These are phyloP conservation scores for Debaryomycetaceae sp. DNA, from an alignment of 1,139 yeast species.

Conservation along the genomic window DNA sequence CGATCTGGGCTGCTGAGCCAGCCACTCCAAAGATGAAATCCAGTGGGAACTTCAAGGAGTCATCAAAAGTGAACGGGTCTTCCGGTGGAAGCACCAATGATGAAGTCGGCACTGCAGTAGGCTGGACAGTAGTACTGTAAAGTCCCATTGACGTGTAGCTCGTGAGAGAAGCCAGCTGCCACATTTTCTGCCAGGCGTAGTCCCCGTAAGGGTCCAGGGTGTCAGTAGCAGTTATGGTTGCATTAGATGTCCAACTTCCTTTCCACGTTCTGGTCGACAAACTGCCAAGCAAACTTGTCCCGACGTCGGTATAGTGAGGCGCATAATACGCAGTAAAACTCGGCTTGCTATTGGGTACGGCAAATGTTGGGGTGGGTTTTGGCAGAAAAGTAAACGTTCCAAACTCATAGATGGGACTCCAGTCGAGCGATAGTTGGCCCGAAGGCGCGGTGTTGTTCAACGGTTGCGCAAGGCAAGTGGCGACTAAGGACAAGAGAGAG, in stretches of 20 bases:
- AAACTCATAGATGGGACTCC: no score
- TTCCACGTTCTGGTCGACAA: constrained; percentile 16
- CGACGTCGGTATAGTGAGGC: constrained; percentile 12
- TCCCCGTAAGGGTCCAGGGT: constrained; percentile 22
- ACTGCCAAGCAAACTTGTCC: constrained; percentile 11
- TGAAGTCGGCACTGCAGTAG: constrained; percentile 19
- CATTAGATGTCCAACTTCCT: constrained; percentile 15
- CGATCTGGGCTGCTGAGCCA: constrained; percentile 28
- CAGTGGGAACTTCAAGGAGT: constrained; percentile 15
- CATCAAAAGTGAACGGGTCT: constrained; percentile 15
- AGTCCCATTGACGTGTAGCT: constrained; percentile 16
- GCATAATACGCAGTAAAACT: constrained; percentile 11
- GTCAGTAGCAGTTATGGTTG: constrained; percentile 16
- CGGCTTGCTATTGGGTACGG: constrained; percentile 9
- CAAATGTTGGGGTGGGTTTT: constrained; percentile 12
- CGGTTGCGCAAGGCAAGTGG: no score
- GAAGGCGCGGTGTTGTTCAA: no score
- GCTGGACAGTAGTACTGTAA: constrained; percentile 17
- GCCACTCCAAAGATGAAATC: constrained; percentile 22
- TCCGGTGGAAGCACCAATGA: constrained; percentile 18
- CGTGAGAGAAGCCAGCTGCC: constrained; percentile 14
- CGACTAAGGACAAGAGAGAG: no score
- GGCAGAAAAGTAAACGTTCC: no score
- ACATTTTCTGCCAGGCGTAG: constrained; percentile 18
- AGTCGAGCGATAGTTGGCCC: no score